Evolutionary conservation across 2,329 filamentous ascomycete species (phyloP), one percentile per base, ranked within the genome.

Genomic region (Beauveria bassiana): DNA sequence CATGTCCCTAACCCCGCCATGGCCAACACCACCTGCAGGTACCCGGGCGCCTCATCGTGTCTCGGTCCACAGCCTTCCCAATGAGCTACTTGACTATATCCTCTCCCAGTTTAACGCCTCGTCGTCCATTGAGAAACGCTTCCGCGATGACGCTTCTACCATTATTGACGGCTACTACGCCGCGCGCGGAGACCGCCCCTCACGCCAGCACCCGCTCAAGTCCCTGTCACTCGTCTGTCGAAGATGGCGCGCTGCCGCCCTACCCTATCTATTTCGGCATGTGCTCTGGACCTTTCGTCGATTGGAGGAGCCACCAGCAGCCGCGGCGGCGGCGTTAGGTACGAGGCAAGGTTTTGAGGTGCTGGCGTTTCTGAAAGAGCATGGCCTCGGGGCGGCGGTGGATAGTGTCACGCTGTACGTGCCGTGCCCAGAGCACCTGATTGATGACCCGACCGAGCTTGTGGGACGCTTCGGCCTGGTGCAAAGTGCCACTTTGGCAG

Each of bases 21-120:
- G 54, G 38, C 52, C 34, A 38, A 16, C 34, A 38, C 34, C 12
- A 38, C 34, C 34, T 38, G 24, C 40, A n/a, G 38, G 18, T 34
- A 42, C 22, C 3, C 54, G 16, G 24, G 3, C 24, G 24, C 12
- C 54, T 28, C 43, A 16, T 22, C 55, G 42, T 46, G n/a, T 18
- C 18, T 56, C 54, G 12, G 26, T 76, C 68, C 64, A 73, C 28
- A 59, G 67, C 28, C 77, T 89, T 22, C 87, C 86, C 2, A 83
- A 82, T 64, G 87, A 90, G 73, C 73, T 89, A 51, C 72, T 87
- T 24, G 70, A 79, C 58, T 76, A 82, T 3, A 80, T 89, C 65
- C 77, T 89, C 66, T 73, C 71, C n/a, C 79, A 79, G 66, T 75
- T 89, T 52, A 78, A 82, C 65, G 67, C 67, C 0, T 69, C 75